Conservation (phyloP, 768 basidiomycete genomes). For the Grammothele lineata region DNA sequence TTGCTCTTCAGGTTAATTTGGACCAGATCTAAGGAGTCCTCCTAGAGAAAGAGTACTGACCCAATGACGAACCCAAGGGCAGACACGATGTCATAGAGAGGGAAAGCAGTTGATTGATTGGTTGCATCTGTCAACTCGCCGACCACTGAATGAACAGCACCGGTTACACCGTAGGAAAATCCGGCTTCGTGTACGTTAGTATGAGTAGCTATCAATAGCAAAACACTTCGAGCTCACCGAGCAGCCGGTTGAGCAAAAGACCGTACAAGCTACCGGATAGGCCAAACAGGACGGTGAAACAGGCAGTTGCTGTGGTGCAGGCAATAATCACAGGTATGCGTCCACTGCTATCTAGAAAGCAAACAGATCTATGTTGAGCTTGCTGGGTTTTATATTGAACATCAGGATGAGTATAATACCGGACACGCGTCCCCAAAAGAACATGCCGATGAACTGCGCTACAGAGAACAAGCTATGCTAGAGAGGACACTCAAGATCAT, state of each 20-base stretch:
- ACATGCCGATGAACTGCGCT: conserved; percentile 53
- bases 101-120: conserved; percentile 56
- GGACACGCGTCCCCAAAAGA: conserved; percentile 58
- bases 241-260: conserved; percentile 43
- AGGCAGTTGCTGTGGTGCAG: conserved; percentile 44
- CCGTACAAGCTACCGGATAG: conserved; percentile 46
- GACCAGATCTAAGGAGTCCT: neutral
- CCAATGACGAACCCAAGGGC: conserved; percentile 56
- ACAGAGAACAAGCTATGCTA: conserved; percentile 60
- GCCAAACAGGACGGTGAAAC: conserved; percentile 52
- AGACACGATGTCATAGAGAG: conserved; percentile 55
- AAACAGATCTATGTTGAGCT: too few species aligned
- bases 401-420: conserved; percentile 6
- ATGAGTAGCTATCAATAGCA: neutral
- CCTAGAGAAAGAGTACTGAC: conserved; percentile 26
- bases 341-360: conserved; percentile 48
- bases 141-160: conserved; percentile 39
- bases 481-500: neutral
- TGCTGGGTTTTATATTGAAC: too few species aligned
- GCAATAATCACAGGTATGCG: conserved; percentile 57
- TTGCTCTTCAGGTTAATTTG: neutral
- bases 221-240: conserved; percentile 23
- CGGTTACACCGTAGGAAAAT: conserved; percentile 23
- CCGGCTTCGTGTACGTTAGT: conserved; percentile 15
- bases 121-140: conserved; percentile 52